Conservation (phyloP, 495 filamentous ascomycete genomes). For the Penicillium parvum region DNA sequence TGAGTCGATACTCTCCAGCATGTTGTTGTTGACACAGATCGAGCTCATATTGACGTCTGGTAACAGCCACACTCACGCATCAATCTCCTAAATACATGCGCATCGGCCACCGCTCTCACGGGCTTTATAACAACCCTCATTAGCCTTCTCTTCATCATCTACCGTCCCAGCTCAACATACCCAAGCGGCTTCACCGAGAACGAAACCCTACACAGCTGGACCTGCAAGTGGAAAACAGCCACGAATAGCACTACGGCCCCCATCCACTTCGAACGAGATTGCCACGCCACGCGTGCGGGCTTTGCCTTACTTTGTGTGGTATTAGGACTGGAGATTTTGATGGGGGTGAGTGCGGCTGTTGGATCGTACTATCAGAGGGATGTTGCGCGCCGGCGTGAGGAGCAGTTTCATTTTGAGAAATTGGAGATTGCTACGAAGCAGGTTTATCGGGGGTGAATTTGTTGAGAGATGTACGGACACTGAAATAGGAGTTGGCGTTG, state of each 20-base stretch:
- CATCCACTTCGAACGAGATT: conserved; percentile 41
- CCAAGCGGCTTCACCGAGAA: conserved; percentile 33
- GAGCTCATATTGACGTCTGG: conserved; percentile 1
- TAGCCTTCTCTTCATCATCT: conserved; percentile 39
- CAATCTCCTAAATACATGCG: conserved; percentile 35
- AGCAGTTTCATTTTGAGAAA: conserved; percentile 27
- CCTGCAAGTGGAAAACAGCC: conserved; percentile 44
- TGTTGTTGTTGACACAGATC: background rate
- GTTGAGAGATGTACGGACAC: background rate
- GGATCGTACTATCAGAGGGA: conserved; percentile 39
- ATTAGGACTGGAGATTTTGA: conserved; percentile 41
- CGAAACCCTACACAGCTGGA: conserved; percentile 50
- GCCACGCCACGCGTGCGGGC: conserved; percentile 34
- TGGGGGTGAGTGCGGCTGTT: conserved; percentile 35
- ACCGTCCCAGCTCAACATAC: conserved; percentile 36
- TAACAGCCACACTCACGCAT: conserved; percentile 36
- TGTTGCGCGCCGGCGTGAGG: conserved; percentile 32
- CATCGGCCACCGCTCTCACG: conserved; percentile 27
- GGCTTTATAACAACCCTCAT: conserved; percentile 41
- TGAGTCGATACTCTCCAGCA: conserved; percentile 14
- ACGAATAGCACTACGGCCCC: conserved; percentile 21
- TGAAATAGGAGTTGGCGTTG: background rate
- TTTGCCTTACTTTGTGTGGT: conserved; percentile 40
- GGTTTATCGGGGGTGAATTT: conserved; percentile 6
- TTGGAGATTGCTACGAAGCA: conserved; percentile 31